Evolutionary conservation across 1,284 basidiomycete species (phyloP).

Genomic region (Stygiomarasmius scandens): DNA sequence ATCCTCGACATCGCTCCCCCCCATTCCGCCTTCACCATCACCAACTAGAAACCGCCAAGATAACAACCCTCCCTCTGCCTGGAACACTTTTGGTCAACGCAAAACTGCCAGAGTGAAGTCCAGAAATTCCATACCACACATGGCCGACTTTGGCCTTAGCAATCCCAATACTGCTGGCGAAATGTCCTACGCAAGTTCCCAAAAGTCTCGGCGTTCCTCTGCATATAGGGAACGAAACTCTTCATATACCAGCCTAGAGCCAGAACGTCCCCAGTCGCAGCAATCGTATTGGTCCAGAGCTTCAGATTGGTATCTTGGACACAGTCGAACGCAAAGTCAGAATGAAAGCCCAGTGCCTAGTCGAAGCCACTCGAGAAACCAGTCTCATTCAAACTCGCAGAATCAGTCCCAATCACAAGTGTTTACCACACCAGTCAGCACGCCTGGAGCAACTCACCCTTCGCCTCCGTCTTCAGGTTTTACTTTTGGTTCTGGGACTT

Average conservation of each 20-base stretch:
- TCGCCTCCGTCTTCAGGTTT: conserved; percentile 7
- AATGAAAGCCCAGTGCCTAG: neutral
- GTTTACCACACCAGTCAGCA: neutral
- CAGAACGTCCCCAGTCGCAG: neutral
- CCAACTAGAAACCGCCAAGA: neutral
- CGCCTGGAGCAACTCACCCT: neutral
- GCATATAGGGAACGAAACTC: neutral
- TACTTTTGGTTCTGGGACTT: conserved; percentile 8
- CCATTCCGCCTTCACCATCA: neutral
- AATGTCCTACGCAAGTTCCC: conserved; percentile 4
- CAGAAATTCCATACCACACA: conserved; percentile 8
- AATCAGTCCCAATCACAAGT: neutral
- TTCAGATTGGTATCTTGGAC: neutral
- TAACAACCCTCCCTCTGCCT: conserved; percentile 9
- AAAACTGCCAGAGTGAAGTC: conserved; percentile 2
- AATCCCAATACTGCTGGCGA: neutral
- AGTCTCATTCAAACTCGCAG: conserved; percentile 3
- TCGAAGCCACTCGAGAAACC: neutral
- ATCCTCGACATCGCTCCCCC: neutral
- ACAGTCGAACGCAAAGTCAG: neutral
- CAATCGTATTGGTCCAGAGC: neutral
- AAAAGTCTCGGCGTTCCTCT: conserved; percentile 7
- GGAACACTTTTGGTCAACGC: conserved; percentile 12
- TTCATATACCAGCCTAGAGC: neutral
- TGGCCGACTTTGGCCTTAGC: conserved; percentile 9